Evolutionary conservation across 2,329 filamentous ascomycete species (phyloP), one percentile per base, ranked within the genome.

Genomic region (Pezicula carpinea): DNA sequence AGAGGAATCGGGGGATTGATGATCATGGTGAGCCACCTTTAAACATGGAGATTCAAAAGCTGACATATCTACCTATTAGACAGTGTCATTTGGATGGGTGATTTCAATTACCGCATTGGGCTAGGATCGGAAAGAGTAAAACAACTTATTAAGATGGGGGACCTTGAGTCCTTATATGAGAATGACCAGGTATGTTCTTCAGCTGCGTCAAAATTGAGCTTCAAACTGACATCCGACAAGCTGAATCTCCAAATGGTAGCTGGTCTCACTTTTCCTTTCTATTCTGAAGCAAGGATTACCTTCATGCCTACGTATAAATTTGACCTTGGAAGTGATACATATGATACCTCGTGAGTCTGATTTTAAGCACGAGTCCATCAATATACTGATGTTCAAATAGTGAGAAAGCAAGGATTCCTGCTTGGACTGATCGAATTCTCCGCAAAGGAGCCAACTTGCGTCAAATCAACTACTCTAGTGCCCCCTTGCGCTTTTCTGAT

Each of bases 71-170:
- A 38, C 77, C 22, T n/a, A n/a, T n/a, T n/a, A 60, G 80, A 84
- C 56, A 77, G 87, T 18, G 85, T 97, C 31, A 85, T 96, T 44
- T 99, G 93, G 92, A 77, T 96, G 35, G 93, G 93, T 5, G 93
- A 99, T 66, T 99, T 99, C 73, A 99, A 99, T 64, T 99, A 99
- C 67, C 85, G 93, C 15, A 95, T 99, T 58, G 92, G 91, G 1
- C 75, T 97, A 48, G 78, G 77, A 38, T 82, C 89, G 54, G 89
- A 96, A 33, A 83, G 77, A 50, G 88, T 89, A 6, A 84, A 87
- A 55, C 78, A 83, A 26, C 71, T 95, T 8, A 81, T 96, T 46
- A 79, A 84, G 57, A 76, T 79, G 46, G 74, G 79, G 21, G 85
- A 96, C 59, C 73, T 95, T 10, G 87, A 85, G 47, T 83, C 77